phyloP scores from a whole-genome alignment of 1,139 yeast genomes.

The Yueomyces sp. region DNA sequence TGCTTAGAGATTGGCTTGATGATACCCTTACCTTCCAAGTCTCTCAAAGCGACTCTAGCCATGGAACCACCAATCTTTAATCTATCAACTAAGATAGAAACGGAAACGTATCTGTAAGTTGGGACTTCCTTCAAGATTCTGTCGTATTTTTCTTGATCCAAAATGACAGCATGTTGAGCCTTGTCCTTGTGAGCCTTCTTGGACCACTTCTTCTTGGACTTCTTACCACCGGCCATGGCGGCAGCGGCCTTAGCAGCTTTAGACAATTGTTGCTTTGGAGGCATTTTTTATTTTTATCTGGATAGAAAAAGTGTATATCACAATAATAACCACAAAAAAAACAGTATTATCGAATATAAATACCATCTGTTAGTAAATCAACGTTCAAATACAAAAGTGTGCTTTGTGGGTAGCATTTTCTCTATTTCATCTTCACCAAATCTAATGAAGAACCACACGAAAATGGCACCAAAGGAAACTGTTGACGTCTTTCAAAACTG shows the following conservation, averaged over 20 bases:
- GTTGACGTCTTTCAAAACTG: too few species aligned
- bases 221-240: slow-evolving; percentile 99
- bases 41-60: slow-evolving; percentile 96
- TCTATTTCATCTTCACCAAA: too few species aligned
- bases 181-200: slow-evolving; percentile 99
- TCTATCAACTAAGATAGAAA: slow-evolving; percentile 97
- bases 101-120: slow-evolving; percentile 96
- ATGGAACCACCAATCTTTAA: slow-evolving; percentile 98
- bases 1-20: slow-evolving; percentile 91
- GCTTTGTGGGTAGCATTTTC: too few species aligned
- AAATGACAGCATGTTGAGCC: slow-evolving; percentile 96
- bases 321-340: too few species aligned
- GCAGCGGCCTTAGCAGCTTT: slow-evolving; percentile 99
- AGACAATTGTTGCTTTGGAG: slow-evolving; percentile 98
- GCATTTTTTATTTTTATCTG: slow-evolving; percentile 46
- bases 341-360: too few species aligned
- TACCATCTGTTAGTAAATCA: too few species aligned
- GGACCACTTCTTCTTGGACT: slow-evolving; percentile 99
- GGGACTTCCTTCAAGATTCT: slow-evolving; percentile 99
- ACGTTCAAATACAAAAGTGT: too few species aligned
- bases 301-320: neutral
- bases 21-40: slow-evolving; percentile 90
- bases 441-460: too few species aligned
- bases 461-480: too few species aligned
- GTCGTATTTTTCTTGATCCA: slow-evolving; percentile 98